A percentile compares a stretch with the other conserved stretches of the same genome.
These are phyloP conservation scores for Lepiota brunneoincarnata DNA, from an alignment of 768 basidiomycete genomes.

Conservation along the genomic window DNA sequence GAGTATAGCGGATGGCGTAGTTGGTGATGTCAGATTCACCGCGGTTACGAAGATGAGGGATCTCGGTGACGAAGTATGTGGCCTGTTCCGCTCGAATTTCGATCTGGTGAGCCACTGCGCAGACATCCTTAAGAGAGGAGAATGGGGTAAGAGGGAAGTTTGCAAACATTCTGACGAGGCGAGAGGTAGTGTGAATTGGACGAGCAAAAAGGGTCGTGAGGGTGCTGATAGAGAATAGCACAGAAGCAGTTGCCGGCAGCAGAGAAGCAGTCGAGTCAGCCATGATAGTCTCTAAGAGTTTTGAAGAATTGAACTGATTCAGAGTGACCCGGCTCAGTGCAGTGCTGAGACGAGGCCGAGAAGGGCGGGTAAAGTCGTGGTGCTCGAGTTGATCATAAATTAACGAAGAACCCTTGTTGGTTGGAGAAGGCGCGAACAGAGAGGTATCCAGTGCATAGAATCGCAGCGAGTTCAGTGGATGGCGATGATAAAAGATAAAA, in stretches of 20 bases:
- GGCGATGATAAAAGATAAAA: slow-evolving; percentile 52
- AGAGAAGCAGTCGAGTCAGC: slow-evolving; percentile 2
- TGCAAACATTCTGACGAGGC: background rate
- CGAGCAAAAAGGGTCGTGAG: slow-evolving; percentile 4
- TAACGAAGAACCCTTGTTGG: background rate
- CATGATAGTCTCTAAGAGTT: background rate
- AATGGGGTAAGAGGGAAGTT: background rate
- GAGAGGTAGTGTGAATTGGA: slow-evolving; percentile 1
- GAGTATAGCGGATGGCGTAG: slow-evolving; percentile 64
- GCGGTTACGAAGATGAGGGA: slow-evolving; percentile 34
- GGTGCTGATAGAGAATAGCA: slow-evolving; percentile 9
- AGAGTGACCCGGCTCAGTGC: slow-evolving; percentile 2
- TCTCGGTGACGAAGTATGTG: slow-evolving; percentile 39
- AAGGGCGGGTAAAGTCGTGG: slow-evolving; percentile 9
- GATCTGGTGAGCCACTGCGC: slow-evolving; percentile 48
- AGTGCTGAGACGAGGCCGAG: background rate
- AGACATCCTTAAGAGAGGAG: background rate
- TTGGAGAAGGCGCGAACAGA: slow-evolving; percentile 15
- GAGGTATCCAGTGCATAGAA: slow-evolving; percentile 55
- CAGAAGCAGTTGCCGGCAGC: slow-evolving; percentile 6
- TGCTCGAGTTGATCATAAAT: background rate
- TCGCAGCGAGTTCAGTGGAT: slow-evolving; percentile 53
- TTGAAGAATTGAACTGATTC: slow-evolving; percentile 11
- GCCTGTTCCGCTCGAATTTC: slow-evolving; percentile 55
- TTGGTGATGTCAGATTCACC: slow-evolving; percentile 32